phyloP scores from a whole-genome alignment of 352 stramenopile species.

The Globisporangium barbulae region DNA sequence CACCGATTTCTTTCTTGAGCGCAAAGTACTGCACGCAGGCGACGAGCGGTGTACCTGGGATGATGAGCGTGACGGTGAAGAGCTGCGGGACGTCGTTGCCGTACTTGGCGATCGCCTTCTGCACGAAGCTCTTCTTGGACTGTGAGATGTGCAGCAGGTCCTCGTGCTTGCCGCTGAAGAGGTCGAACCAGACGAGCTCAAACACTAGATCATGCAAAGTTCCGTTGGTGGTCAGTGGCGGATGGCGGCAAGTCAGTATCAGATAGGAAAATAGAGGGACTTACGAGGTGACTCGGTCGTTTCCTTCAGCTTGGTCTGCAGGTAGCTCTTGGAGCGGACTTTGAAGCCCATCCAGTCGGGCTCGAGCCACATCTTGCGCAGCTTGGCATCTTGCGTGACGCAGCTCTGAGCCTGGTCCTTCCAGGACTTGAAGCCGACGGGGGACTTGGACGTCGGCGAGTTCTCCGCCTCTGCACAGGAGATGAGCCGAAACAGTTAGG shows the following conservation, averaged over 20 bases:
- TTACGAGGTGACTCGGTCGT: constrained; percentile 59
- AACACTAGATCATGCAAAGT: constrained; percentile 41
- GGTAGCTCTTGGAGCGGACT: constrained; percentile 70
- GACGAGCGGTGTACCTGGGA: constrained; percentile 62
- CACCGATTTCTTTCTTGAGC: constrained; percentile 26
- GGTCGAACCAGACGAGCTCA: constrained; percentile 81
- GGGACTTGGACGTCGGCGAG: constrained; percentile 24
- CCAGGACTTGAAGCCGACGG: constrained; percentile 43
- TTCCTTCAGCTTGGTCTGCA: constrained; percentile 61
- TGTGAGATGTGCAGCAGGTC: constrained; percentile 66
- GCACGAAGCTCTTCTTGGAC: constrained; percentile 66
- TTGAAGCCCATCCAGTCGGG: constrained; percentile 59
- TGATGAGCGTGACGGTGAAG: constrained; percentile 72
- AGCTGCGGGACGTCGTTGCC: constrained; percentile 65
- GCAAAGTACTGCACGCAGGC: constrained; percentile 79
- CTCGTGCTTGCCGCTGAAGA: constrained; percentile 64
- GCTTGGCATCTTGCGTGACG: constrained; percentile 32
- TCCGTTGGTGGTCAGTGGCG: neutral
- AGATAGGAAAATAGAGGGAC: constrained; percentile 4
- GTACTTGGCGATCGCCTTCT: constrained; percentile 58
- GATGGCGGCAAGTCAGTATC: neutral
- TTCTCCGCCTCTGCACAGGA: constrained; percentile 6
- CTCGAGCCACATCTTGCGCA: constrained; percentile 75
- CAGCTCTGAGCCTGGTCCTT: constrained; percentile 38
- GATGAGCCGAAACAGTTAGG: neutral